These are phyloP conservation scores for Iberis pinnata DNA, from an alignment of 345 rosid genomes.

Conservation along the genomic window DNA sequence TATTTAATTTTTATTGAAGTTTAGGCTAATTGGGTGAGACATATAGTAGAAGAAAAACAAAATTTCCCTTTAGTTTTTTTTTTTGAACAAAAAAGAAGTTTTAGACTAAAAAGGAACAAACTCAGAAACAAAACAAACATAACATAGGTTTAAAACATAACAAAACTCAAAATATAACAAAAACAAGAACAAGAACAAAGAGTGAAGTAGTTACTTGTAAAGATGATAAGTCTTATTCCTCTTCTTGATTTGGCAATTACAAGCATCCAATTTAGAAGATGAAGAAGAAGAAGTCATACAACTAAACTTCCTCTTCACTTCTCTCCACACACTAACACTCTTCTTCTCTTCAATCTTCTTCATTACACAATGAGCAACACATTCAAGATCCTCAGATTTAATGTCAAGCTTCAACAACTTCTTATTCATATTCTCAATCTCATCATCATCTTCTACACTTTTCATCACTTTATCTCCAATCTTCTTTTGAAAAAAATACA, in stretches of 20 bases:
- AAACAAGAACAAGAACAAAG: not conserved
- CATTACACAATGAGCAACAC: conserved; percentile 21
- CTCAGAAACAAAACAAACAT: conserved; percentile 11
- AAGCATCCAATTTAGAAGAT: conserved; percentile 37
- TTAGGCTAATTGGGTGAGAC: too few species aligned
- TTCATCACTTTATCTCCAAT: conserved; percentile 39
- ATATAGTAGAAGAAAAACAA: too few species aligned
- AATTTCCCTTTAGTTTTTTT: too few species aligned
- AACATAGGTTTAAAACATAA: not conserved
- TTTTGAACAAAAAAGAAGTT: not conserved
- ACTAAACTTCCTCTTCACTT: conserved; percentile 78
- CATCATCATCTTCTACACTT: conserved; percentile 27
- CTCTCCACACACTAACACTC: conserved; percentile 50
- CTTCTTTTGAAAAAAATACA: conserved; percentile 54
- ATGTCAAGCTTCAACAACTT: conserved; percentile 57
- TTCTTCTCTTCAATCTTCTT: conserved; percentile 34
- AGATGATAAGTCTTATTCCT: conserved; percentile 22
- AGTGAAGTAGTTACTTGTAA: conserved; percentile 10
- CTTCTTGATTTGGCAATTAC: conserved; percentile 51
- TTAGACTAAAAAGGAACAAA: not conserved
- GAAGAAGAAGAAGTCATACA: conserved; percentile 47
- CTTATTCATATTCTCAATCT: conserved; percentile 54
- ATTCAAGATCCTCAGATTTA: conserved; percentile 15
- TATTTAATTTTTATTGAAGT: too few species aligned
- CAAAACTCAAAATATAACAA: not conserved